phyloP scores from a whole-genome alignment of 495 filamentous ascomycete genomes.

The Aspergillus panamensis region DNA sequence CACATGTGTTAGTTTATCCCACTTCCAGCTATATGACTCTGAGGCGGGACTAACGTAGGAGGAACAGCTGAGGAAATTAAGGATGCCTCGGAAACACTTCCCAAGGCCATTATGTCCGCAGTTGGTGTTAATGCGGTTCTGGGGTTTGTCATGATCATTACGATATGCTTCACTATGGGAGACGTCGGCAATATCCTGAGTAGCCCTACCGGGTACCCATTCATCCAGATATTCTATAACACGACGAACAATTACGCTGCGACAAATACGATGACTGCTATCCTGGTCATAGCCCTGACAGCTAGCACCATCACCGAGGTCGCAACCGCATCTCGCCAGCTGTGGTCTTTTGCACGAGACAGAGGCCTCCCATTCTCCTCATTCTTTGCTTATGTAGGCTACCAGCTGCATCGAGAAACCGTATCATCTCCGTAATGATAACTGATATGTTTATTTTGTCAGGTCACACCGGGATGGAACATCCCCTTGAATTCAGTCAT shows the following conservation, averaged over 20 bases:
- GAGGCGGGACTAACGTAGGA: background rate
- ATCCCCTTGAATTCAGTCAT: conserved; percentile 52
- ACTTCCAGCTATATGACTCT: conserved; percentile 11
- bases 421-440: background rate
- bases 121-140: conserved; percentile 48
- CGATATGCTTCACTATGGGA: conserved; percentile 51
- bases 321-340: conserved; percentile 54
- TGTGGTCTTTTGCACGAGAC: conserved; percentile 57
- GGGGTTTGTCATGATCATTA: conserved; percentile 51
- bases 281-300: conserved; percentile 48
- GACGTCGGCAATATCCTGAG: conserved; percentile 43
- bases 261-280: conserved; percentile 47
- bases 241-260: conserved; percentile 42
- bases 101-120: conserved; percentile 51
- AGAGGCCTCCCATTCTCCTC: conserved; percentile 52
- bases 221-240: conserved; percentile 54
- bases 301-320: conserved; percentile 52
- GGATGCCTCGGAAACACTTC: conserved; percentile 52
- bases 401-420: too few relatives aligned
- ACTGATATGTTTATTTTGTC: background rate
- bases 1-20: conserved; percentile 46
- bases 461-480: conserved; percentile 49
- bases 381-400: conserved; percentile 47
- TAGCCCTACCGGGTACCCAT: conserved; percentile 45
- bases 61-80: conserved; percentile 52